Evolutionary conservation across 768 basidiomycete genomes (phyloP).

Genomic region (Boletus vinaceobasis): DNA sequence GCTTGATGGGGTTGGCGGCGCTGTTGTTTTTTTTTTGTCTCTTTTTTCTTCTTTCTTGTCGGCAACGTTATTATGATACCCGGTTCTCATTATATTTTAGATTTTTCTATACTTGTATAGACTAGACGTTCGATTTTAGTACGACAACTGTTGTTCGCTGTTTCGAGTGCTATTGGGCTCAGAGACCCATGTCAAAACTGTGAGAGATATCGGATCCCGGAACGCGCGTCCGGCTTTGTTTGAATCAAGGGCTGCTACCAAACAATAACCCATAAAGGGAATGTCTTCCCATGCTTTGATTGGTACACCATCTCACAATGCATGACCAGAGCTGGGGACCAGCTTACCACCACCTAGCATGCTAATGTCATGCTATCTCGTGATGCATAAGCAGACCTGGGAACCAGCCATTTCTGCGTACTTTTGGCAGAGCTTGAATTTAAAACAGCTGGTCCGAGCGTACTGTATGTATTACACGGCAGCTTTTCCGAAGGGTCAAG

Average conservation of each 20-base stretch:
- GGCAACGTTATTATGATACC: conserved; percentile 9
- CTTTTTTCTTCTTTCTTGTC: too few species aligned
- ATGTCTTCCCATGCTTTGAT: conserved; percentile 17
- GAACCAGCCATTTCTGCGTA: too few species aligned
- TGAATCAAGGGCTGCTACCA: conserved; percentile 7
- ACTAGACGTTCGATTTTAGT: not conserved
- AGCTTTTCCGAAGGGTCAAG: too few species aligned
- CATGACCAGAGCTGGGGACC: too few species aligned
- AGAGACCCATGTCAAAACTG: not conserved
- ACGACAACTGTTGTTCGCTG: not conserved
- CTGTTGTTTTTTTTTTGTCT: not conserved
- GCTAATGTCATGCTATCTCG: too few species aligned
- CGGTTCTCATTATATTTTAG: not conserved
- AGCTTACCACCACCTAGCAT: too few species aligned
- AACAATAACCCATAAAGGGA: conserved; percentile 17
- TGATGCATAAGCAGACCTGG: too few species aligned
- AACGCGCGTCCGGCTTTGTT: conserved; percentile 12
- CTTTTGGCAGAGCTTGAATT: too few species aligned
- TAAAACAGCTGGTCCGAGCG: too few species aligned
- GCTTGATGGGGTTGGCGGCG: not conserved
- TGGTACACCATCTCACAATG: too few species aligned
- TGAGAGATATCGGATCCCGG: conserved; percentile 1
- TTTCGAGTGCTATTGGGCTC: too few species aligned
- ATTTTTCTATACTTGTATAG: not conserved
- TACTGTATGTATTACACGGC: too few species aligned